These are phyloP conservation scores for Trichoderma guizhouense DNA, from an alignment of 2,329 filamentous ascomycete species.

Conservation along the genomic window DNA sequence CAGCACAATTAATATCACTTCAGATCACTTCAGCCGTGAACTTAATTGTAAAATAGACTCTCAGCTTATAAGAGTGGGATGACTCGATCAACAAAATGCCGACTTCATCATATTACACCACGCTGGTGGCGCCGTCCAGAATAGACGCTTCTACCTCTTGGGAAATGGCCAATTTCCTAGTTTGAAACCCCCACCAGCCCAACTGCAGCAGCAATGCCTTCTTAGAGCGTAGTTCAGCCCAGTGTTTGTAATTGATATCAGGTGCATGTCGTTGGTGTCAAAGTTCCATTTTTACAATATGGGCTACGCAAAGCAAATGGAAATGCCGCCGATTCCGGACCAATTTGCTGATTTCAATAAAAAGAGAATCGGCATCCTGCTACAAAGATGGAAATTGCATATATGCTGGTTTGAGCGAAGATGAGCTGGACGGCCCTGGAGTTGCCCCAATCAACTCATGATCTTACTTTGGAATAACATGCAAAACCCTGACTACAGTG, in stretches of 20 bases:
- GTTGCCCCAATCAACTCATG: not conserved
- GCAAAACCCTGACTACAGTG: not conserved
- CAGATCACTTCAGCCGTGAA: not conserved
- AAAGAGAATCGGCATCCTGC: not conserved
- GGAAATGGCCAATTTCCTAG: not conserved
- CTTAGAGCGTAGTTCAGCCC: not conserved
- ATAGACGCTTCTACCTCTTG: not conserved
- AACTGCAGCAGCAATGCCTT: not conserved
- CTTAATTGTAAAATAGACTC: not conserved
- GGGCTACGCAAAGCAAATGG: not conserved
- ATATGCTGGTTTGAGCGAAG: not conserved
- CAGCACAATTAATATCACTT: not conserved
- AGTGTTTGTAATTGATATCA: not conserved
- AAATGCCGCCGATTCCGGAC: not conserved
- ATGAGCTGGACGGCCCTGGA: not conserved
- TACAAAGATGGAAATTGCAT: not conserved
- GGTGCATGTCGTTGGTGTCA: not conserved
- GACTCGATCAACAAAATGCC: not conserved
- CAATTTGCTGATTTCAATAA: not conserved
- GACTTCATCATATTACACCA: not conserved
- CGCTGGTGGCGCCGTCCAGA: not conserved
- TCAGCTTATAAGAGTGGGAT: not conserved
- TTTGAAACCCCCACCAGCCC: not conserved
- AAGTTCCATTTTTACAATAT: not conserved
- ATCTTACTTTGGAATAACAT: accelerated